These are phyloP conservation scores for Kockiozyma suomiensis DNA, from an alignment of 805 yeast species.

Conservation along the genomic window DNA sequence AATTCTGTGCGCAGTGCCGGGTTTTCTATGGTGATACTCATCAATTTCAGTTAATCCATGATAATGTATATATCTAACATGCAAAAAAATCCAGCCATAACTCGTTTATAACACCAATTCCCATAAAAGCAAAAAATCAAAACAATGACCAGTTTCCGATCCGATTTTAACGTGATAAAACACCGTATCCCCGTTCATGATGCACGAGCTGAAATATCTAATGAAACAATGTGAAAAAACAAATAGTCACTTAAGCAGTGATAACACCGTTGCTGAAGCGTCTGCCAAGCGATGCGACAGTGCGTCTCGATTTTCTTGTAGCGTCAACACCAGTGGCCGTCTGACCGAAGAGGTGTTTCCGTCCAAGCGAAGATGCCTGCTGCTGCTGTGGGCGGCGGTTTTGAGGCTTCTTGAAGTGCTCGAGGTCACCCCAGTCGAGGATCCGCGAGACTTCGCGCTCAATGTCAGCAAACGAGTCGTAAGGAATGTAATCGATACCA, in stretches of 20 bases:
- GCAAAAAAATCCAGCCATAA: background rate
- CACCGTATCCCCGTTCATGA: background rate
- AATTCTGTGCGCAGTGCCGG: background rate
- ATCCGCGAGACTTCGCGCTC: slow-evolving; percentile 40
- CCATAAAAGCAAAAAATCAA: background rate
- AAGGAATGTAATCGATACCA: slow-evolving; percentile 48
- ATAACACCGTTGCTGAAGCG: slow-evolving; percentile 14
- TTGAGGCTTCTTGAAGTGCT: slow-evolving; percentile 30
- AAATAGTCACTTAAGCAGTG: background rate
- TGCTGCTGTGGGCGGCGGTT: slow-evolving; percentile 19
- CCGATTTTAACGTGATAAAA: too few species aligned
- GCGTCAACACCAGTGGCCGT: background rate
- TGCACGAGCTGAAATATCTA: background rate
- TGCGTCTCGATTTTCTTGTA: slow-evolving; percentile 23
- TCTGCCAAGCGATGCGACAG: slow-evolving; percentile 23
- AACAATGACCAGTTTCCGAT: background rate
- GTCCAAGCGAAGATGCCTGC: background rate
- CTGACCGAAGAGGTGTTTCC: slow-evolving; percentile 20
- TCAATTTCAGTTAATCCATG: too few species aligned
- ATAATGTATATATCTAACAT: too few species aligned
- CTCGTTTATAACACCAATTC: background rate
- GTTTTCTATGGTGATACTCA: too few species aligned
- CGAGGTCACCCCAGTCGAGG: slow-evolving; percentile 32
- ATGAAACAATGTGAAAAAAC: background rate
- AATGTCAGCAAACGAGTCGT: slow-evolving; percentile 45